Conservation (phyloP, 257 asterid genomes). For the Lavandula angustifolia region DNA sequence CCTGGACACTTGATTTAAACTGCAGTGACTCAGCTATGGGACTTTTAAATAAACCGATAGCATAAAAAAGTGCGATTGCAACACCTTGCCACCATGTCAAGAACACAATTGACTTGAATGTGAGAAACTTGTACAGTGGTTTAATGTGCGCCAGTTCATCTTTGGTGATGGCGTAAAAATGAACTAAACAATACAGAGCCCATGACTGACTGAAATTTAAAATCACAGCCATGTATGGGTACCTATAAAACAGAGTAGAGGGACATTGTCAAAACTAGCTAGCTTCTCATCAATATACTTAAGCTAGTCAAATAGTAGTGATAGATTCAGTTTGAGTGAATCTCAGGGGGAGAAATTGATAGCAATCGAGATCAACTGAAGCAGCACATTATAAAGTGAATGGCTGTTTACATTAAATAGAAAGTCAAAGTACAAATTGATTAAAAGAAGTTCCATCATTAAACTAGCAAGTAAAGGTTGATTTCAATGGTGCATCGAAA, state of each 20-base stretch:
- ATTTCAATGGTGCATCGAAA: constrained; percentile 6
- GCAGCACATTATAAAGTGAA: constrained; percentile 14
- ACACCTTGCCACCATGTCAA: constrained; percentile 99
- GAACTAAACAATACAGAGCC: constrained; percentile 97
- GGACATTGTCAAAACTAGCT: constrained; percentile 33
- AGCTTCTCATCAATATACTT: constrained; percentile 13
- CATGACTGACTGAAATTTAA: constrained; percentile 97
- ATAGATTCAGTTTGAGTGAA: constrained; percentile 23
- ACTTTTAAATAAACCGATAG: constrained; percentile 76
- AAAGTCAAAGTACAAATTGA: constrained; percentile 14
- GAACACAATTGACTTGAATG: constrained; percentile 96
- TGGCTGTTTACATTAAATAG: constrained; percentile 4
- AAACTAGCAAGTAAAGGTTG: neutral
- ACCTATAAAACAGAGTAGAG: constrained; percentile 56
- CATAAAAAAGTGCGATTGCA: constrained; percentile 79
- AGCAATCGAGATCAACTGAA: constrained; percentile 1
- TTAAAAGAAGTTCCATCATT: neutral
- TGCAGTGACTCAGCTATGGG: constrained; percentile 88
- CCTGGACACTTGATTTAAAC: constrained; percentile 82
- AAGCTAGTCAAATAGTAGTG: constrained; percentile 6
- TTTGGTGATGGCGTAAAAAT: constrained; percentile 85
- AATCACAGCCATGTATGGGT: constrained; percentile 89
- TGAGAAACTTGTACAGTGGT: constrained; percentile 89
- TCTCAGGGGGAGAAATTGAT: neutral
- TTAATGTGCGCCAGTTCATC: constrained; percentile 87